Evolutionary conservation across 2,329 filamentous ascomycete genomes (phyloP), one percentile per base, ranked within the genome.

Genomic region (Diplodia mutila): DNA sequence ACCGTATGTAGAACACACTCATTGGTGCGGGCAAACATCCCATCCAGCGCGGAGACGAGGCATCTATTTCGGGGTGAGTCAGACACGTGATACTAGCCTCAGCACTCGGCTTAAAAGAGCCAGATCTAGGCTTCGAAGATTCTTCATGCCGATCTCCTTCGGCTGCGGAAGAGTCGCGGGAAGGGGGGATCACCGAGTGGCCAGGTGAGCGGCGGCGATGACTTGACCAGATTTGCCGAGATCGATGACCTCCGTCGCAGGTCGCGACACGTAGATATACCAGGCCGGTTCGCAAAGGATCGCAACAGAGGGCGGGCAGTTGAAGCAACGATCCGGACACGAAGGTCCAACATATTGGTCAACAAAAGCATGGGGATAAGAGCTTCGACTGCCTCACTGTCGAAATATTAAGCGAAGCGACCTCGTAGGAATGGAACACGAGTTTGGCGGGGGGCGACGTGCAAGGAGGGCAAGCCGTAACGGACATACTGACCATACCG

Each of bases 381-480:
- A n/a, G n/a, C n/a, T n/a, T n/a, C n/a, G n/a, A n/a, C n/a, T n/a
- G n/a, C n/a, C n/a, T n/a, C n/a, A n/a, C n/a, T n/a, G n/a, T n/a
- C n/a, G n/a, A n/a, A n/a, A n/a, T n/a, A n/a, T n/a, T n/a, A n/a
- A n/a, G n/a, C n/a, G n/a, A n/a, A n/a, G n/a, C n/a, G n/a, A n/a
- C n/a, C n/a, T n/a, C n/a, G n/a, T n/a, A n/a, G n/a, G n/a, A n/a
- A n/a, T 49, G 49, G 23, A 61, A 25, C 39, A 61, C 32, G n/a
- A 51, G 46, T 61, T 16, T n/a, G 25, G 55, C 23, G 39, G 39
- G 34, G n/a, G 49, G 57, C 42, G 57, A 46, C 34, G 57, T 61
- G 39, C 42, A 29, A 51, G 21, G 16, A 49, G 49, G 59, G 59
- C 42, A 63, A 37, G 11, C 46, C 59, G 59, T 63, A 21, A 51